Base-by-base conservation (phyloP, 257 asterid species). In the Nemophila menziesii region DNA sequence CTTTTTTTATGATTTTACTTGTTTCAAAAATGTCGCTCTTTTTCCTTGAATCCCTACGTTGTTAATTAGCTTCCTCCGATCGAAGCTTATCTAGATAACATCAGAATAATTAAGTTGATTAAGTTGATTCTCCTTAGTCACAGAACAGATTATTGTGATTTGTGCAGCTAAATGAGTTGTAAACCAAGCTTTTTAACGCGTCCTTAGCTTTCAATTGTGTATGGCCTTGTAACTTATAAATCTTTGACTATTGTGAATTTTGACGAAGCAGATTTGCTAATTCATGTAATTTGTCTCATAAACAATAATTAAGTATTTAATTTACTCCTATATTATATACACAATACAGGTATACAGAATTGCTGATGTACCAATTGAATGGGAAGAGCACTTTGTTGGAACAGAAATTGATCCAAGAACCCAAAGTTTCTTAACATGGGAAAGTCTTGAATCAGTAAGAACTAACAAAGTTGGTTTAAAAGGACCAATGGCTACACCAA, bases 401-500 rank as follows among this genome's bases (percentile, higher is more conserved):
- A 67, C 48, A 13, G 87, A 79, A 49, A 57, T 86, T 41, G 93
- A 86, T 69, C 93, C 94, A 27, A 69, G 92, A 65, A 86, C 94
- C 33, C 89, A 86, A 60, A 82, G 94, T 65, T 79, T 86, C 60
- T 72, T 86, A 20, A 86, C 97, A 47, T 79, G 92, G 94, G 97
- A 86, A 54, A 82, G 93, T 60, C 94, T 86, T 20, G 94, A 82
- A 61, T 86, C 97, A 22, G 82, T 86, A 51, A 61, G 94, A 42
- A 48, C 16, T 15, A 86, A 86, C 63, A 86, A 79, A 67, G 82
- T 86, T 58, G 94, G 97, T 44, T 46, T 86, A 23, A 86, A 86
- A 67, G 94, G 97, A 46, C 94, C 94, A 16, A 82, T 86, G 97
- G 94, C 94, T 41, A 86, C 97, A 14, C 97, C 97, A 47, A 77